Percentiles rank a stretch among this genome's conserved stretches.
Evolutionary conservation across 108 stramenopile genomes (phyloP).

Genomic region (Nannochloropsis salina): DNA sequence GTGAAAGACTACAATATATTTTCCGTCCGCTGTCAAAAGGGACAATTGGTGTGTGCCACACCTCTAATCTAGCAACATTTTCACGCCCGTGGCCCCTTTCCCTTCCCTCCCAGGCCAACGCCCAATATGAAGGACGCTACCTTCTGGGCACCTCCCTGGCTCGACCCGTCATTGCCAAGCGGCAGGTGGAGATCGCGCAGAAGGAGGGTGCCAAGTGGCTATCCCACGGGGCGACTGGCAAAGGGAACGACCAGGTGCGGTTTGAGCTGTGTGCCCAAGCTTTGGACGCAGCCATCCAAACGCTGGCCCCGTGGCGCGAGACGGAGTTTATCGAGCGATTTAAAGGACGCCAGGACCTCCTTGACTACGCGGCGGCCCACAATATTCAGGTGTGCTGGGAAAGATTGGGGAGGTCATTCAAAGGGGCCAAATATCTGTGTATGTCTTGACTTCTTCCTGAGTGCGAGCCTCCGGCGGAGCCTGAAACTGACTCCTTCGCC

Average conservation of each 20-base stretch:
- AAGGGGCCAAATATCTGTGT: background rate
- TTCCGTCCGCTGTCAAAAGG: too few species aligned
- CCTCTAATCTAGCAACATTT: too few species aligned
- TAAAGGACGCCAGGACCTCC: conserved; percentile 75
- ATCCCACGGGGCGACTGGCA: conserved; percentile 97
- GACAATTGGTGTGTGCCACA: too few species aligned
- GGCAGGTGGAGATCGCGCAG: conserved; percentile 90
- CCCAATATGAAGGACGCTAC: conserved; percentile 23
- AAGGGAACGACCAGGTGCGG: conserved; percentile 99
- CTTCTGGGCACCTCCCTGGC: conserved; percentile 91
- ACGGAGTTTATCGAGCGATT: conserved; percentile 53
- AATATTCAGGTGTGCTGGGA: conserved; percentile 73
- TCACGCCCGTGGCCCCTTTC: background rate
- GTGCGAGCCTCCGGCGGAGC: background rate
- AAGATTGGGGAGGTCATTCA: background rate
- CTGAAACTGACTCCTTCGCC: background rate
- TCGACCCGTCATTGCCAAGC: conserved; percentile 95
- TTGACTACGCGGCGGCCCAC: conserved; percentile 92
- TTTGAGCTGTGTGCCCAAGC: conserved; percentile 99
- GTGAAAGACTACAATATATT: too few species aligned
- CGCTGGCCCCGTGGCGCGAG: conserved; percentile 87
- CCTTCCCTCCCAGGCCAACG: background rate
- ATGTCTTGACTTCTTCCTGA: background rate
- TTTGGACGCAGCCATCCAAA: conserved; percentile 79
- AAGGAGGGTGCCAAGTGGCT: conserved; percentile 77